Conservation (phyloP, 1,284 basidiomycete genomes). For the Rhodotorula mucilaginosa region DNA sequence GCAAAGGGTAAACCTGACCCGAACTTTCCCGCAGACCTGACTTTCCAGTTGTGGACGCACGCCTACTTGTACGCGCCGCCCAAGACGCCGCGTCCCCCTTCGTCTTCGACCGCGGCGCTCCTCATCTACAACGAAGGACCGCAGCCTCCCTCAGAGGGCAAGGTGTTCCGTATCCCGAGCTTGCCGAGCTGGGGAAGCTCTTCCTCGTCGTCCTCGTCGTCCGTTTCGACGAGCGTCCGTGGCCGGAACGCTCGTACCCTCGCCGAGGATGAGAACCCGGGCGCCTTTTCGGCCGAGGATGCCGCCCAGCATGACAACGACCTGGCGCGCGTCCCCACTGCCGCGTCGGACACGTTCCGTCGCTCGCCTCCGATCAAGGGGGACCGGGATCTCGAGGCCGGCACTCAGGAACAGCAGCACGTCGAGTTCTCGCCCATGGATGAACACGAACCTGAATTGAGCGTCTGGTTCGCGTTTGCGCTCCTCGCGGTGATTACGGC, state of each 20-base stretch:
- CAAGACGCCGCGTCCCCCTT: constrained; percentile 20
- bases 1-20: not conserved
- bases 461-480: not conserved
- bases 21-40: constrained; percentile 46
- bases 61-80: constrained; percentile 50
- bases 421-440: not conserved
- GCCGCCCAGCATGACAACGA: not conserved
- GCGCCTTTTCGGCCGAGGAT: not conserved
- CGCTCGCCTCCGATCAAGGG: not conserved
- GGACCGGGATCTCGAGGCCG: not conserved
- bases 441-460: not conserved
- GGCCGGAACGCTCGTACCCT: not conserved
- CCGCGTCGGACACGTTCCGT: constrained; percentile 1
- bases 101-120: constrained; percentile 24
- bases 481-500: not conserved
- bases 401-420: not conserved
- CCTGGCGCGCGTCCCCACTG: not conserved
- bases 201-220: not conserved
- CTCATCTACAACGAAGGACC: constrained; percentile 43
- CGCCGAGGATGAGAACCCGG: not conserved
- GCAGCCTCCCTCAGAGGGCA: constrained; percentile 41
- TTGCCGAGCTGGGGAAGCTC: constrained; percentile 42
- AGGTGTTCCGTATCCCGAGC: constrained; percentile 46
- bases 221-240: not conserved
- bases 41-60: constrained; percentile 64